These are phyloP conservation scores for Kalanchoe fedtschenkoi DNA, from an alignment of 164 flowering plant genomes.

Conservation along the genomic window DNA sequence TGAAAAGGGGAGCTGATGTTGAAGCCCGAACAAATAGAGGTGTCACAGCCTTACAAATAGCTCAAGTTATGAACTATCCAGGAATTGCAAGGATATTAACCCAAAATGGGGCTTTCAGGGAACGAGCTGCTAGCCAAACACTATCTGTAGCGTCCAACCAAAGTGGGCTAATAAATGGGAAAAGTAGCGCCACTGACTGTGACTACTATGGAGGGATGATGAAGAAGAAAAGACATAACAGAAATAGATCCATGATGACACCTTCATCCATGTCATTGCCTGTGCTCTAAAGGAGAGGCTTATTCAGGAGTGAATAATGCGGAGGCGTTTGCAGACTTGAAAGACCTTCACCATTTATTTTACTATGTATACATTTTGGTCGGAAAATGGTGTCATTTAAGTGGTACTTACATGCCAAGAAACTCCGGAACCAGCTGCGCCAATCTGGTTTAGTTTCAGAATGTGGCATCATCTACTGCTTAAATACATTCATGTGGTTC, in stretches of 20 bases:
- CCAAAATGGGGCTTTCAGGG: slow-evolving; percentile 38
- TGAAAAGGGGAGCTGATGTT: slow-evolving; percentile 56
- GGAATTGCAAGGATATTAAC: slow-evolving; percentile 42
- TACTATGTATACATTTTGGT: too few species aligned
- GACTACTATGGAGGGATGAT: background rate
- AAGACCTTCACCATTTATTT: too few species aligned
- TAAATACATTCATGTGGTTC: too few species aligned
- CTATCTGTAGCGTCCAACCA: background rate
- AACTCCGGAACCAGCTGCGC: too few species aligned
- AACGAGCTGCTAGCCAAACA: slow-evolving; percentile 3
- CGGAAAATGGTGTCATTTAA: too few species aligned
- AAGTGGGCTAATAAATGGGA: background rate
- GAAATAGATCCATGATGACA: background rate
- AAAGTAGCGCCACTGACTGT: background rate
- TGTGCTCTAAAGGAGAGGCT: background rate
- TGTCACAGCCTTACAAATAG: slow-evolving; percentile 42
- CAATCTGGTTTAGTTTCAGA: too few species aligned
- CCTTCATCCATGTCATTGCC: background rate
- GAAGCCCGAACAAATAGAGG: slow-evolving; percentile 52
- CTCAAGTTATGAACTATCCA: slow-evolving; percentile 37
- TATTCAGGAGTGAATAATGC: too few species aligned
- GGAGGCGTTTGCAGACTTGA: too few species aligned
- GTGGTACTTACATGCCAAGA: too few species aligned
- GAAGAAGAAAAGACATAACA: background rate
- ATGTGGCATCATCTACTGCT: too few species aligned